Conservation (phyloP, 176 grass and related monocot genomes). For the Musa schizocarpa region DNA sequence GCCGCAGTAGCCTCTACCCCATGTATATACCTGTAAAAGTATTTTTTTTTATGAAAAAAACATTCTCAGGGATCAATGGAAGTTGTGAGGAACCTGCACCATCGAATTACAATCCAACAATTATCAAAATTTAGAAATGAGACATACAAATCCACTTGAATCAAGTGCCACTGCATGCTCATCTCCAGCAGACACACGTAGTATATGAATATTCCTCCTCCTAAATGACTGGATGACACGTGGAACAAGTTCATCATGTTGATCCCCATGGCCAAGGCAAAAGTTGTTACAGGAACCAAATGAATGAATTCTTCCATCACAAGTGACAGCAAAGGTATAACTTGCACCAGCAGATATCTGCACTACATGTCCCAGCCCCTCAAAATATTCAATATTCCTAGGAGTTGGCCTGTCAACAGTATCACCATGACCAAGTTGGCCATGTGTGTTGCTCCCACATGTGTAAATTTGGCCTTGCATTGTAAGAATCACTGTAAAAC, state of each 20-base stretch:
- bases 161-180: constrained; percentile 98
- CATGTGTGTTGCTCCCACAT: constrained; percentile 89
- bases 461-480: constrained; percentile 61
- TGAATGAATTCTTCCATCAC: constrained; percentile 77
- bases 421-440: constrained; percentile 95
- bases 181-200: constrained; percentile 93
- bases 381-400: constrained; percentile 46
- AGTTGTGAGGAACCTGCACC: not conserved
- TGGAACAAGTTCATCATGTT: constrained; percentile 82
- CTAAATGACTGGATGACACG: constrained; percentile 76
- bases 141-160: constrained; percentile 67
- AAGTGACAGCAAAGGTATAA: constrained; percentile 88
- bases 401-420: constrained; percentile 65
- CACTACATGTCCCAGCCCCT: constrained; percentile 46
- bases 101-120: not conserved
- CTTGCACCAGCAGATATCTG: constrained; percentile 90
- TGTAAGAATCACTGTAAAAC: constrained; percentile 86
- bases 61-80: not conserved
- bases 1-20: constrained; percentile 98
- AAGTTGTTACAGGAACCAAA: constrained; percentile 91
- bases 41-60: constrained; percentile 7
- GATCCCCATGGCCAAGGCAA: constrained; percentile 88
- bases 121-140: not conserved
- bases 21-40: constrained; percentile 81
- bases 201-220: constrained; percentile 77